These are phyloP conservation scores for Cylindrotheca closterium DNA, from an alignment of 108 stramenopile genomes.

Conservation along the genomic window DNA sequence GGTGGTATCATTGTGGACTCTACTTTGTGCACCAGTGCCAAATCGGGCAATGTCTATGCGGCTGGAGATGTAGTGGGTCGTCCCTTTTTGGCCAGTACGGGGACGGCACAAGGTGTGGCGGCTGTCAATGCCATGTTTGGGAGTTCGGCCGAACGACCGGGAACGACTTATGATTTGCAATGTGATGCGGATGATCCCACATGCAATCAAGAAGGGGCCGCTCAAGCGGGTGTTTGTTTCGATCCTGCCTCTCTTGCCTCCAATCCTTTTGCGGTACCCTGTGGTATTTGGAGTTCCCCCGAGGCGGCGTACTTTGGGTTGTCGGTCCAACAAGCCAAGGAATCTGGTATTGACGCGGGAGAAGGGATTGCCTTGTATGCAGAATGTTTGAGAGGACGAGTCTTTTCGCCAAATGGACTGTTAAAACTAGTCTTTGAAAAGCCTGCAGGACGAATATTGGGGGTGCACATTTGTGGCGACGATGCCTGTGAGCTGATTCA, in stretches of 20 bases:
- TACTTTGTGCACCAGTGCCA: conserved; percentile 46
- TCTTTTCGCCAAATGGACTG: conserved; percentile 80
- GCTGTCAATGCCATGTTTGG: conserved; percentile 60
- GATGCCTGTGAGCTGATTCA: conserved; percentile 86
- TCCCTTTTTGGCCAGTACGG: conserved; percentile 80
- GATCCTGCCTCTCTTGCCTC: conserved; percentile 73
- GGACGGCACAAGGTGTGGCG: conserved; percentile 73
- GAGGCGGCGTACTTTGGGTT: conserved; percentile 80
- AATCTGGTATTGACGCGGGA: conserved; percentile 63
- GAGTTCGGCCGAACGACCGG: background rate
- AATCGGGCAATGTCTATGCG: conserved; percentile 65
- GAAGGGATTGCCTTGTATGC: conserved; percentile 81
- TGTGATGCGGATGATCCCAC: conserved; percentile 24
- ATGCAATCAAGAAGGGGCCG: conserved; percentile 25
- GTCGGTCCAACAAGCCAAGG: conserved; percentile 60
- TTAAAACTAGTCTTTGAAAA: conserved; percentile 80
- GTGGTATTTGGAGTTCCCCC: conserved; percentile 79
- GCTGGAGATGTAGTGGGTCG: conserved; percentile 84
- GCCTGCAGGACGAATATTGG: conserved; percentile 62
- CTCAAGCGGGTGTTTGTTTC: conserved; percentile 49
- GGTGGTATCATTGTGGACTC: conserved; percentile 71
- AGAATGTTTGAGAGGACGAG: conserved; percentile 78
- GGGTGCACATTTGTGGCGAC: conserved; percentile 84
- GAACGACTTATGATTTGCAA: background rate
- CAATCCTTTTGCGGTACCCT: conserved; percentile 86